Evolutionary conservation across 2,329 filamentous ascomycete species (phyloP).

Genomic region (Verticillium klebahnii): DNA sequence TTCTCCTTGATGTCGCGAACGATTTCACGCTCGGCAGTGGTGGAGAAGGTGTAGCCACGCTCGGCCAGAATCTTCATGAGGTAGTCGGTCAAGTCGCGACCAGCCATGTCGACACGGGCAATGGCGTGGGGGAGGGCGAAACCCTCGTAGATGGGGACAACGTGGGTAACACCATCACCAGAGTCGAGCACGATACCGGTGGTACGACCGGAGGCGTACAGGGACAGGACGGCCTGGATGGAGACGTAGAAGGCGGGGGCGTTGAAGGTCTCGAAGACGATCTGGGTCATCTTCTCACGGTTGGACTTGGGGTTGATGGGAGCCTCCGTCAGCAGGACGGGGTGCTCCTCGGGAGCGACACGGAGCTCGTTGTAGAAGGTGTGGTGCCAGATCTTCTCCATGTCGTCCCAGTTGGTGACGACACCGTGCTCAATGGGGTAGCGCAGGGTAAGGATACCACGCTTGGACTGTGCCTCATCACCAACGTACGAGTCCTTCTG

Average conservation of each 20-base stretch:
- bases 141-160: constrained; percentile 99
- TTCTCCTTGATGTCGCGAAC: constrained; percentile 99
- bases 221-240: constrained; percentile 97
- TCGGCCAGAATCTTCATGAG: constrained; percentile 99
- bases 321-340: constrained; percentile 96
- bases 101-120: constrained; percentile 99
- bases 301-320: constrained; percentile 99
- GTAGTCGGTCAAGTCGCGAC: constrained; percentile 99
- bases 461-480: constrained; percentile 99
- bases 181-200: constrained; percentile 99
- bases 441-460: constrained; percentile 99
- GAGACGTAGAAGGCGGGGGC: constrained; percentile 99
- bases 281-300: constrained; percentile 99
- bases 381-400: constrained; percentile 99
- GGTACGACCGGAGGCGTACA: constrained; percentile 99
- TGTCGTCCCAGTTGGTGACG: constrained; percentile 99
- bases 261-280: constrained; percentile 99
- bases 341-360: constrained; percentile 99
- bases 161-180: constrained; percentile 99
- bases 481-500: constrained; percentile 99
- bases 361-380: constrained; percentile 99
- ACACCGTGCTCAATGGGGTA: constrained; percentile 99
- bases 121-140: constrained; percentile 99
- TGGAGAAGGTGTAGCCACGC: constrained; percentile 99
- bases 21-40: constrained; percentile 99